phyloP scores from a whole-genome alignment of 257 asterid genomes.

The Schizonepeta tenuifolia region DNA sequence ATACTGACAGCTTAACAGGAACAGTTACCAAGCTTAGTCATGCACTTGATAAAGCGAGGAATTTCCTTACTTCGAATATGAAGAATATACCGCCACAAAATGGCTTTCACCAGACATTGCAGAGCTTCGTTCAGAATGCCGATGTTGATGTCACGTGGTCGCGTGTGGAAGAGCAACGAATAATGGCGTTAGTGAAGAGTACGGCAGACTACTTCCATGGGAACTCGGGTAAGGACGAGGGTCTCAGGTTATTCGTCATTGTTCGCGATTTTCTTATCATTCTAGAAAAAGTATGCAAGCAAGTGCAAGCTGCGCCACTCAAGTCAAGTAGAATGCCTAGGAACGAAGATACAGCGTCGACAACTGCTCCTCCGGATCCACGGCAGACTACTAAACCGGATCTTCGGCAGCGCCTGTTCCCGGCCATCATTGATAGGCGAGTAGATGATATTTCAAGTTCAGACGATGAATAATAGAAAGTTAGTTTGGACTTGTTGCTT shows the following conservation, averaged over 20 bases:
- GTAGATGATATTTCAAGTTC: slow-evolving; percentile 64
- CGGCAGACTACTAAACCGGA: slow-evolving; percentile 35
- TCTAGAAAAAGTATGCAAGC: slow-evolving; percentile 77
- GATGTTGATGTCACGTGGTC: slow-evolving; percentile 68
- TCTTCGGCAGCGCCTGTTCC: slow-evolving; percentile 62
- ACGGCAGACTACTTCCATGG: slow-evolving; percentile 91
- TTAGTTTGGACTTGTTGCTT: slow-evolving; percentile 5
- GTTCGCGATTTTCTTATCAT: slow-evolving; percentile 80
- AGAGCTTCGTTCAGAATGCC: slow-evolving; percentile 64
- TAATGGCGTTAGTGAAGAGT: slow-evolving; percentile 79
- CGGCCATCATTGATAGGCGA: slow-evolving; percentile 73
- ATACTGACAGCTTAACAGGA: slow-evolving; percentile 63
- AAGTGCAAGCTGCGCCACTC: slow-evolving; percentile 56
- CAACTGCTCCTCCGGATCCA: slow-evolving; percentile 18
- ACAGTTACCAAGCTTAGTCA: slow-evolving; percentile 60
- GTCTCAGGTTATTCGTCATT: slow-evolving; percentile 68
- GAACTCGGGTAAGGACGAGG: slow-evolving; percentile 83
- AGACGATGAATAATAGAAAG: slow-evolving; percentile 58
- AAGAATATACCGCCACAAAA: slow-evolving; percentile 49
- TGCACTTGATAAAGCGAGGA: slow-evolving; percentile 55
- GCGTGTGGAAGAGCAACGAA: slow-evolving; percentile 82
- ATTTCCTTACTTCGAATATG: slow-evolving; percentile 65
- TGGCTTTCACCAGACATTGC: slow-evolving; percentile 63
- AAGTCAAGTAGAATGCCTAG: slow-evolving; percentile 39
- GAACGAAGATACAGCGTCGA: slow-evolving; percentile 38